Conservation (phyloP, 768 basidiomycete species). For the Solioccasus polychromus region DNA sequence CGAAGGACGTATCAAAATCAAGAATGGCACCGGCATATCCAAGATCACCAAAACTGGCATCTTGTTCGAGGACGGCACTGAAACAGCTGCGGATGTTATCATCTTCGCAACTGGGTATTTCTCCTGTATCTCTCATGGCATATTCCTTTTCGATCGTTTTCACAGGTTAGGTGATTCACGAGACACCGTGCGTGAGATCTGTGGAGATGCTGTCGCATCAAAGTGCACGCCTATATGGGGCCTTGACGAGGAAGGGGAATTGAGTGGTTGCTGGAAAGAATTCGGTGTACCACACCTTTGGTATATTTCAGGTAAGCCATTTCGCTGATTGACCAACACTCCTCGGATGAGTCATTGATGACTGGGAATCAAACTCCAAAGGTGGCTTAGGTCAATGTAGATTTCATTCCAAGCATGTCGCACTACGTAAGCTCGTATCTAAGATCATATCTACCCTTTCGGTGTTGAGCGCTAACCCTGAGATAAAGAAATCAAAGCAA, state of each 20-base stretch:
- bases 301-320: not conserved
- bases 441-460: too few relatives aligned
- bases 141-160: not conserved
- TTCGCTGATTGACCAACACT: too few relatives aligned
- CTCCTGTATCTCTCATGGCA: not conserved
- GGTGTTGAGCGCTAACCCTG: not conserved
- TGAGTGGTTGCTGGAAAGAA: conserved; percentile 36
- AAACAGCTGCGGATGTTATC: conserved; percentile 24
- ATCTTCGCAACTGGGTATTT: conserved; percentile 23
- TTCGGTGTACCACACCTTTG: conserved; percentile 12
- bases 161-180: conserved; percentile 43
- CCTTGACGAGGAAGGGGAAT: conserved; percentile 58
- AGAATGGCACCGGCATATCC: conserved; percentile 35
- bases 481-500: conserved; percentile 16
- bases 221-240: conserved; percentile 56
- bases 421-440: conserved; percentile 10
- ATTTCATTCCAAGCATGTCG: conserved; percentile 7
- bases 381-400: conserved; percentile 3
- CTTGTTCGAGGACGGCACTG: conserved; percentile 23
- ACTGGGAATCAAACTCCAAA: not conserved
- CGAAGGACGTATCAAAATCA: conserved; percentile 47
- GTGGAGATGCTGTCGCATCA: conserved; percentile 42
- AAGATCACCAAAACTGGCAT: conserved; percentile 25
- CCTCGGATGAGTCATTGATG: not conserved
- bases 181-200: conserved; percentile 37